Base-by-base conservation (phyloP, 1,284 basidiomycete genomes). In the Leccinum huronense region DNA sequence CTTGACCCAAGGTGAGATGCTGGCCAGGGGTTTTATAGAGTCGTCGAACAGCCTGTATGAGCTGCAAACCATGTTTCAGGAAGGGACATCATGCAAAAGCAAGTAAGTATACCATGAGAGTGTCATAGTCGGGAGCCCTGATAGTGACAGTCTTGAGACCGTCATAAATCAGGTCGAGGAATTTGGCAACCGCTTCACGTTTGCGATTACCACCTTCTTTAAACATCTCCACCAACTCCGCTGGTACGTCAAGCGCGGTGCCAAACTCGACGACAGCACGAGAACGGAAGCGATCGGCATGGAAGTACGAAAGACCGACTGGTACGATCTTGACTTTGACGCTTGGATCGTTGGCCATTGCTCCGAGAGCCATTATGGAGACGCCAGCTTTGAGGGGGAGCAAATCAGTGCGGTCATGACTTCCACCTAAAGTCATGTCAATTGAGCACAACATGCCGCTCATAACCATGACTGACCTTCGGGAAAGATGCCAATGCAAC, bases 211-310 rank as follows among this genome's bases (percentile, higher is more conserved):
- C 97, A 19, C 97, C 97, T 70, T 90, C 82, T 72, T 94, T 94
- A 80, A 97, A 99, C 84, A 93, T 89, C 48, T 91, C 86, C 5
- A 99, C 89, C 54, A 94, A 83, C 66, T 96, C 93, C 9, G 79
- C 75, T 23, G 96, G 95, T 33, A 98, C 94, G 70, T 95, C 91
- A 68, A 98, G 83, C 11, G 97, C 94, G 3, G 87, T 82, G 11
- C 97, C 97, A 75, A 99, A 99, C 76, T 99, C 97, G 65, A 99
- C 91, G 27, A 99, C 97, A 9, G 94, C 96, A 63, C 96, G 86
- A 16, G 94, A 97, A 58, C 96, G 89, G 81, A 98, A 98, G 66
- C 91, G 89, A 78, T 98, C 92, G 0, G 96, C 88, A 78, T 98
- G 95, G 78, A 98, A 98, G 75, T 98, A 98, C 9, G 92, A 94